These are phyloP conservation scores for Aspergillus haitiensis DNA, from an alignment of 495 filamentous ascomycete genomes.

Conservation along the genomic window DNA sequence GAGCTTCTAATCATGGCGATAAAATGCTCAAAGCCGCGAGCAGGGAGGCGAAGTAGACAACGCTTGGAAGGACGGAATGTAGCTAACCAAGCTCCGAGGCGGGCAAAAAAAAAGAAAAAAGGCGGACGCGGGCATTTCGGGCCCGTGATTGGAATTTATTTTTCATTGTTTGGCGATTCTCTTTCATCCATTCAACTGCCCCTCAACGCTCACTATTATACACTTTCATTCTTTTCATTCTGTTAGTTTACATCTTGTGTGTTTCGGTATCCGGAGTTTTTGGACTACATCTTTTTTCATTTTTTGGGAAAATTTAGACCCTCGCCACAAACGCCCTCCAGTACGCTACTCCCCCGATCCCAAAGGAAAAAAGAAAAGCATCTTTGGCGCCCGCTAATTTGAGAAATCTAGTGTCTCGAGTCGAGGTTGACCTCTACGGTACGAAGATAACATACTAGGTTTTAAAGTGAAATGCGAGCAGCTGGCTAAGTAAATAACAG, in stretches of 20 bases:
- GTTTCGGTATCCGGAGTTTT: no score
- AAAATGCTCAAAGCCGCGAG: not conserved
- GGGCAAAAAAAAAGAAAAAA: constrained; percentile 26
- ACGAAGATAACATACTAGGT: constrained; percentile 8
- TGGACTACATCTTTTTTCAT: no score
- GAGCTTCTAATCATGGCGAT: constrained; percentile 31
- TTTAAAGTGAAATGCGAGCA: not conserved
- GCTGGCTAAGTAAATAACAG: constrained; percentile 39
- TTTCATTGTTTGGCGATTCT: no score
- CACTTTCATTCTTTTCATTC: not conserved
- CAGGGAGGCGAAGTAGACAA: not conserved
- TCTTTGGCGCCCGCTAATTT: constrained; percentile 23
- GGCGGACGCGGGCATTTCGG: constrained; percentile 21
- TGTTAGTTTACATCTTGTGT: no score
- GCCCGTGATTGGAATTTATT: constrained; percentile 6
- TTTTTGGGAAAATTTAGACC: no score
- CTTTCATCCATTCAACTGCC: no score
- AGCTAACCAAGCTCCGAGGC: constrained; percentile 3
- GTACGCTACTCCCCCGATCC: not conserved
- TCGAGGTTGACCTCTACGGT: constrained; percentile 51
- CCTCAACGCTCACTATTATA: not conserved
- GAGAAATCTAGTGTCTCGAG: constrained; percentile 37
- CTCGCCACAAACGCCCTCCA: not conserved
- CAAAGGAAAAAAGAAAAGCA: not conserved
- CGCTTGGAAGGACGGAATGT: not conserved